Evolutionary conservation across 352 stramenopile genomes (phyloP).

Genomic region (Pelagophyceae sp.): DNA sequence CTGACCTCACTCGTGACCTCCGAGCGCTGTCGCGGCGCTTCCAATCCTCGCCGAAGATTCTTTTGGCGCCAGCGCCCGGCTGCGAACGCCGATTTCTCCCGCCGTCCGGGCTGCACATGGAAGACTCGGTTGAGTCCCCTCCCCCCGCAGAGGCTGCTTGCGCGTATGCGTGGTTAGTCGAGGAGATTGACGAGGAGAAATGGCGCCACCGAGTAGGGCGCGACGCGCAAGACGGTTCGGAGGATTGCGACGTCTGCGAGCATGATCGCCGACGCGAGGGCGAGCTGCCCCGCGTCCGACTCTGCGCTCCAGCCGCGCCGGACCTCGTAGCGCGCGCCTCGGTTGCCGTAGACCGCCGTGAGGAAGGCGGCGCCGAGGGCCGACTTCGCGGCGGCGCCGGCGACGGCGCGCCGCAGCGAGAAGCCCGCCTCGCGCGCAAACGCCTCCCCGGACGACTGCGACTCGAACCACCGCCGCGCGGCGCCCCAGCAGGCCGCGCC

Average conservation of each 20-base stretch:
- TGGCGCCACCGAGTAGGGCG: not conserved
- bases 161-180: too few species aligned
- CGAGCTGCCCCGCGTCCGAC: not conserved
- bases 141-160: too few species aligned
- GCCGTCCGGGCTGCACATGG: too few species aligned
- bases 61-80: too few species aligned
- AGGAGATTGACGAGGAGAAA: conserved; percentile 5
- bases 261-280: not conserved
- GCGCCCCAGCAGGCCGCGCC: not conserved
- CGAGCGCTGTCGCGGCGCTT: too few species aligned
- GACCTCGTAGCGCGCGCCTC: not conserved
- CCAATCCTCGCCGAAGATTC: too few species aligned
- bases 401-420: not conserved
- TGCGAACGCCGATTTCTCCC: too few species aligned
- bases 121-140: too few species aligned
- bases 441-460: not conserved
- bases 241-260: not conserved
- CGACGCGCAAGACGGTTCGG: not conserved
- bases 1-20: too few species aligned
- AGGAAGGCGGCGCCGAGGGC: not conserved
- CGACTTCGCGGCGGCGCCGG: not conserved
- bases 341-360: conserved; percentile 9
- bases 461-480: not conserved
- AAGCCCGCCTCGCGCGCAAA: not conserved
- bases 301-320: not conserved